Evolutionary conservation across 331 rosid genomes (phyloP).

Genomic region (Phaseolus coccineus): DNA sequence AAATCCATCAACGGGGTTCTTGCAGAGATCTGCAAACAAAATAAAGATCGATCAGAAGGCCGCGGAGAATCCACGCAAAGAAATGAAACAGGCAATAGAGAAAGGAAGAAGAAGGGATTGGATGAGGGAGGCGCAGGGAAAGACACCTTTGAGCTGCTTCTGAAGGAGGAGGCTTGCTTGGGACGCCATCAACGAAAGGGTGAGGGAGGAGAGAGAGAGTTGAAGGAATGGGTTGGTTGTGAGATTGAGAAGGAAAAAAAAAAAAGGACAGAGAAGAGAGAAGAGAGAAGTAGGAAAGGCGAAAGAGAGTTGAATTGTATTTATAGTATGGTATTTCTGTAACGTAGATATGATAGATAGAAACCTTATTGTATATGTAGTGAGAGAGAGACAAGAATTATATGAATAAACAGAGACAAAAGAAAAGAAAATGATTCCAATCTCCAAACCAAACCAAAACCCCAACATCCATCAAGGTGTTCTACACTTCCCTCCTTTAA

Average conservation of each 20-base stretch:
- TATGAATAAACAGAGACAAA: too few relatives aligned
- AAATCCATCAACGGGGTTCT: conserved; percentile 92
- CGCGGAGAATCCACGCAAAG: conserved; percentile 44
- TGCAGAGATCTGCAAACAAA: conserved; percentile 84
- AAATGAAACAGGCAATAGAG: neutral
- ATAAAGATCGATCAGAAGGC: conserved; percentile 25
- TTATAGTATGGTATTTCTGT: neutral
- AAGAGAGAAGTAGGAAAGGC: neutral
- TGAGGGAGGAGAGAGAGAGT: neutral
- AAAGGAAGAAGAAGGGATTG: conserved; percentile 2
- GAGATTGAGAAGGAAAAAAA: neutral
- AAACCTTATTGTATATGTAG: too few relatives aligned
- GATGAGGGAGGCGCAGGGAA: neutral
- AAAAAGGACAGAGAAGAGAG: neutral
- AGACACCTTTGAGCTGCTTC: conserved; percentile 84
- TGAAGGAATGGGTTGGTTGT: neutral
- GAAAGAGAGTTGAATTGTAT: conserved; percentile 41
- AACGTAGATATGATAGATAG: conserved; percentile 4
- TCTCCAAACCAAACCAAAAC: too few relatives aligned
- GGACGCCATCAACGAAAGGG: conserved; percentile 52
- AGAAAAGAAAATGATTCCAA: too few relatives aligned
- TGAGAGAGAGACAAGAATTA: too few relatives aligned
- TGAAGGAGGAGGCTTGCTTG: conserved; percentile 94
- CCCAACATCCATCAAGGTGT: too few relatives aligned
- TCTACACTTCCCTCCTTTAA: too few relatives aligned